phyloP scores from a whole-genome alignment of 805 yeast genomes.

The Starmerella floris region DNA sequence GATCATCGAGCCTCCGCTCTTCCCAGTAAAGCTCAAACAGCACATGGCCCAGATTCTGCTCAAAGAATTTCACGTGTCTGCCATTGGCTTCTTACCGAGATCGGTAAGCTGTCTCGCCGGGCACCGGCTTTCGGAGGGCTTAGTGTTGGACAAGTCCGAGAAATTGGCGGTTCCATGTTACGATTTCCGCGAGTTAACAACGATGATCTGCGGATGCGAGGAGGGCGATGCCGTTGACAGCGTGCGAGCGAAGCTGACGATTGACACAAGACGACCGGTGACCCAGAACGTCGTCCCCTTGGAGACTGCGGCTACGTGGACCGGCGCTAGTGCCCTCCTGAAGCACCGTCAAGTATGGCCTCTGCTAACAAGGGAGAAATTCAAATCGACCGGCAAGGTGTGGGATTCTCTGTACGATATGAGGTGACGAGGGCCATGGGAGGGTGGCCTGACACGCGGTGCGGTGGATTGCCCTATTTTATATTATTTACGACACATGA shows the following conservation, averaged over 20 bases:
- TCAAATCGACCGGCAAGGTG: slow-evolving; percentile 3
- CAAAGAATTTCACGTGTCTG: slow-evolving; percentile 10
- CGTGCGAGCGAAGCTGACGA: not conserved
- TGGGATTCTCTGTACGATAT: slow-evolving; percentile 17
- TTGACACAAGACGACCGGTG: slow-evolving; percentile 9
- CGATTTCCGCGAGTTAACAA: slow-evolving; percentile 20
- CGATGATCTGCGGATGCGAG: slow-evolving; percentile 4
- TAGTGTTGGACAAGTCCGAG: slow-evolving; percentile 4
- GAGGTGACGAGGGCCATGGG: slow-evolving; percentile 1
- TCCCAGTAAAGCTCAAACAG: slow-evolving; percentile 10
- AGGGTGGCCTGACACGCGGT: too few species aligned
- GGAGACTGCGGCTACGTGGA: not conserved
- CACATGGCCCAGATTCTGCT: slow-evolving; percentile 15
- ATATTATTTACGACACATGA: too few species aligned
- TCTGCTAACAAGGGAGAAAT: slow-evolving; percentile 10
- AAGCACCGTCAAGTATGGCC: slow-evolving; percentile 17
- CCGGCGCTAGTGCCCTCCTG: slow-evolving; percentile 14
- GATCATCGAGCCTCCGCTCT: slow-evolving; percentile 21
- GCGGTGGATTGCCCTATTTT: too few species aligned
- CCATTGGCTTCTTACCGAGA: slow-evolving; percentile 18
- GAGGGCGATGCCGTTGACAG: not conserved
- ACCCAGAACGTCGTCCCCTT: not conserved
- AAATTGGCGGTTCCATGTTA: slow-evolving; percentile 19
- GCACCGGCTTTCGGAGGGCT: slow-evolving; percentile 3
- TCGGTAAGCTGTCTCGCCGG: slow-evolving; percentile 19